These are phyloP conservation scores for Ceratobasidium theobromae DNA, from an alignment of 1,284 basidiomycete genomes.

Conservation along the genomic window DNA sequence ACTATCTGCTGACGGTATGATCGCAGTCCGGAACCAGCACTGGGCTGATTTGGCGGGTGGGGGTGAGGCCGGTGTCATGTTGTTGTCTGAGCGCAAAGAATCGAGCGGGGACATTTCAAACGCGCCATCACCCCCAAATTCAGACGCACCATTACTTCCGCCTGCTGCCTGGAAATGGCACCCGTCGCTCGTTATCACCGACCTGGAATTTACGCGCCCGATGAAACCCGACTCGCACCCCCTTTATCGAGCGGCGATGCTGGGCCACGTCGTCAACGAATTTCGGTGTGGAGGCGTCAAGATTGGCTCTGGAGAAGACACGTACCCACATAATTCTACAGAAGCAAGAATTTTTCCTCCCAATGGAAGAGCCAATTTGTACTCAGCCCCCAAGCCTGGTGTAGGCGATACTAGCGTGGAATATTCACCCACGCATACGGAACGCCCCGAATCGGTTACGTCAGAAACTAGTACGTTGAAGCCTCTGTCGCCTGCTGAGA, in stretches of 20 bases:
- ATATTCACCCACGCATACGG: background rate
- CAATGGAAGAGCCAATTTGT: too few species aligned
- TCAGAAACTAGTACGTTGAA: background rate
- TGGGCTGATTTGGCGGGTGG: background rate
- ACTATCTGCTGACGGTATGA: background rate
- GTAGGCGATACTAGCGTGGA: background rate
- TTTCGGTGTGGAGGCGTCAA: constrained; percentile 18
- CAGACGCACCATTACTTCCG: background rate
- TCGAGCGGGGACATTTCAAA: background rate
- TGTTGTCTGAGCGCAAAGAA: background rate
- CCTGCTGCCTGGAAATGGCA: background rate
- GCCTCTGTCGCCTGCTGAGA: background rate
- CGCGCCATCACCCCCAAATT: background rate
- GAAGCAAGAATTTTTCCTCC: too few species aligned
- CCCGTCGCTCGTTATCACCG: background rate
- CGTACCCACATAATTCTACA: too few species aligned
- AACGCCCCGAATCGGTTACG: background rate
- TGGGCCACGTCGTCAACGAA: constrained; percentile 7
- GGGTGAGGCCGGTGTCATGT: background rate
- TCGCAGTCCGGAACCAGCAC: constrained; percentile 11
- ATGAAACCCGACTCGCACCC: background rate
- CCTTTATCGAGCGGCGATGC: constrained; percentile 9
- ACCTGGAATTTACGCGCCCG: background rate
- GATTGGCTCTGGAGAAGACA: too few species aligned
- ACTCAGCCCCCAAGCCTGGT: too few species aligned